Evolutionary conservation across 1,139 yeast genomes (phyloP).

Genomic region (Saccharomyces hybrid): DNA sequence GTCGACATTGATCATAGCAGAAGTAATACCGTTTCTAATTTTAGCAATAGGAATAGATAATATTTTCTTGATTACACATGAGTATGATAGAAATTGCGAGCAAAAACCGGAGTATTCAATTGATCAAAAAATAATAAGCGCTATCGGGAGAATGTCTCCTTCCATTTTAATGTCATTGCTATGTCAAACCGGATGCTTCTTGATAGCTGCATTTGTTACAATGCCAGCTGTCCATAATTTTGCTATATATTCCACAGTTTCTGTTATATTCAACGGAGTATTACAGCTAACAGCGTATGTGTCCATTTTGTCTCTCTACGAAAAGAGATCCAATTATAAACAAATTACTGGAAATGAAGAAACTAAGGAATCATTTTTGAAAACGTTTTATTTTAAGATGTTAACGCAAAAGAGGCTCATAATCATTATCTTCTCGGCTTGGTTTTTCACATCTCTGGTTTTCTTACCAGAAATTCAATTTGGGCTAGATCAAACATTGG

Average conservation of each 20-base stretch:
- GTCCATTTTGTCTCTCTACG: conserved; percentile 44
- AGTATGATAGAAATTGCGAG: conserved; percentile 50
- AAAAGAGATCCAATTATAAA: conserved; percentile 8
- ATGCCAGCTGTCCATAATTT: conserved; percentile 97
- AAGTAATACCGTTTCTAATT: conserved; percentile 91
- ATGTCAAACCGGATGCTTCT: conserved; percentile 70
- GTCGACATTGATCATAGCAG: conserved; percentile 88
- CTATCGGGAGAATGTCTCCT: conserved; percentile 76
- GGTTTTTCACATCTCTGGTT: conserved; percentile 63
- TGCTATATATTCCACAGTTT: conserved; percentile 85
- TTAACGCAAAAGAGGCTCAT: conserved; percentile 24
- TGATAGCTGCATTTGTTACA: conserved; percentile 68
- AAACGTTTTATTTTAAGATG: background rate
- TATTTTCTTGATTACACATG: conserved; percentile 78
- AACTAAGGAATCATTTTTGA: conserved; percentile 37
- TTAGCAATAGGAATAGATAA: conserved; percentile 95
- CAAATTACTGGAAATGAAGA: conserved; percentile 12
- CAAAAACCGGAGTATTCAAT: conserved; percentile 40
- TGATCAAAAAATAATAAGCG: conserved; percentile 50
- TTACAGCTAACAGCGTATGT: conserved; percentile 80
- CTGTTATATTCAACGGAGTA: conserved; percentile 66
- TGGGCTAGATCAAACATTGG: conserved; percentile 86
- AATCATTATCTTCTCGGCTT: conserved; percentile 46
- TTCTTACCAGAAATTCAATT: conserved; percentile 60
- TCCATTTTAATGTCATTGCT: conserved; percentile 72